A percentile compares a stretch with the other conserved stretches of the same genome.
These are phyloP conservation scores for Lactarius tabidus DNA, from an alignment of 768 basidiomycete genomes.

Conservation along the genomic window DNA sequence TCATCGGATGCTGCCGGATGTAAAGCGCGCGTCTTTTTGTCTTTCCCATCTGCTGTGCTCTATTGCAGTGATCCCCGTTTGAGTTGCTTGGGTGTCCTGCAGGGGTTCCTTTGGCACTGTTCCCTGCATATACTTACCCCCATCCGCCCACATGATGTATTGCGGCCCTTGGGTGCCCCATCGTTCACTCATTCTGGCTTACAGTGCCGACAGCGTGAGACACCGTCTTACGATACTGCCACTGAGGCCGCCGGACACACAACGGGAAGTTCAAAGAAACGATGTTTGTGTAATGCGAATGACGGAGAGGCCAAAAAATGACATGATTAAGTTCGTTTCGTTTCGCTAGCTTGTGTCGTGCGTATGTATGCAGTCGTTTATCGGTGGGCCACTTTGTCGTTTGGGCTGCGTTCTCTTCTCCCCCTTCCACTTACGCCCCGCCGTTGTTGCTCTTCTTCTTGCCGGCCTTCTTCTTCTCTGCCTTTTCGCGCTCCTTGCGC, in stretches of 20 bases:
- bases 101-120: background rate
- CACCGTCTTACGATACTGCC: background rate
- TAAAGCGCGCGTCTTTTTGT: background rate
- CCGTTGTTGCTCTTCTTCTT: constrained; percentile 33
- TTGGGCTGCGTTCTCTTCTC: background rate
- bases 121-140: background rate
- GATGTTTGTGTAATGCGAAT: background rate
- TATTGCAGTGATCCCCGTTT: background rate
- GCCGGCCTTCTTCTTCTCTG: constrained; percentile 47
- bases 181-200: background rate
- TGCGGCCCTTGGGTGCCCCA: background rate
- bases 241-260: background rate
- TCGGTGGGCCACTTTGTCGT: background rate
- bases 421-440: background rate
- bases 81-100: background rate
- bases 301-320: background rate
- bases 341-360: background rate
- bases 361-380: background rate
- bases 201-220: background rate
- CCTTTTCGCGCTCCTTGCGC: constrained; percentile 48
- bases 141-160: background rate
- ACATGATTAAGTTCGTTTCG: background rate
- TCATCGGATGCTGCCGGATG: background rate
- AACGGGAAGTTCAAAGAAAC: background rate
- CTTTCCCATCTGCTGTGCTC: background rate